Evolutionary conservation across 768 basidiomycete species (phyloP).

Genomic region (Hirschioporus abietinus): DNA sequence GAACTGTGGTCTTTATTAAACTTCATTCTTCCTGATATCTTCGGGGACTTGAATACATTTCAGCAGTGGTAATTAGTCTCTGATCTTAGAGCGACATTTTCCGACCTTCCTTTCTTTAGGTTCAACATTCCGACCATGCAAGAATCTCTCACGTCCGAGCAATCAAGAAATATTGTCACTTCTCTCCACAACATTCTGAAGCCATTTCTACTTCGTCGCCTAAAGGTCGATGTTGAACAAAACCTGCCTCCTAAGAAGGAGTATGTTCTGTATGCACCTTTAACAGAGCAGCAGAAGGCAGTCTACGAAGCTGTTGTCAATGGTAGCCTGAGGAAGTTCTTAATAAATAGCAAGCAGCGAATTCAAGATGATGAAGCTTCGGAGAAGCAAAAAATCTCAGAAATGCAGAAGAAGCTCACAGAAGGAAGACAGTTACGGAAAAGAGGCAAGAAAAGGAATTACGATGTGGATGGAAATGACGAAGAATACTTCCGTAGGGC

Average conservation of each 20-base stretch:
- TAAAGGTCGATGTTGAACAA: conserved; percentile 84
- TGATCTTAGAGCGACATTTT: conserved; percentile 4
- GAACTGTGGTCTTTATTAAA: conserved; percentile 96
- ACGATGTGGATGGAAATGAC: conserved; percentile 51
- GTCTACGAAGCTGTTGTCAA: conserved; percentile 77
- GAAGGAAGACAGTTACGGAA: conserved; percentile 25
- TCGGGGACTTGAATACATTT: conserved; percentile 83
- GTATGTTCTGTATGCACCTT: conserved; percentile 89
- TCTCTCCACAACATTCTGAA: conserved; percentile 88
- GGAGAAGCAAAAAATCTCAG: conserved; percentile 18
- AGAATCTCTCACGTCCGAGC: conserved; percentile 47
- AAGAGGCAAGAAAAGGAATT: conserved; percentile 38
- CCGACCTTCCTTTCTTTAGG: conserved; percentile 31
- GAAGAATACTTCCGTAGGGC: conserved; percentile 62
- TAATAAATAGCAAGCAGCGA: conserved; percentile 25
- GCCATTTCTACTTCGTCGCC: conserved; percentile 87
- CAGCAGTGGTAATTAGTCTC: conserved; percentile 66
- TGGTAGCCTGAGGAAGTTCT: conserved; percentile 60
- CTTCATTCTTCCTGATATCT: conserved; percentile 92
- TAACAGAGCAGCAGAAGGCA: conserved; percentile 77
- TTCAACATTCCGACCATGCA: conserved; percentile 69
- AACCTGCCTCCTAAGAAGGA: conserved; percentile 88
- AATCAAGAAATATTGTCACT: conserved; percentile 63
- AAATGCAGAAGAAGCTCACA: conserved; percentile 26
- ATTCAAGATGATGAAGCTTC: conserved; percentile 24